These are phyloP conservation scores for Kappamyces sp. DNA, from an alignment of 192 early-diverging fungal species.

Conservation along the genomic window DNA sequence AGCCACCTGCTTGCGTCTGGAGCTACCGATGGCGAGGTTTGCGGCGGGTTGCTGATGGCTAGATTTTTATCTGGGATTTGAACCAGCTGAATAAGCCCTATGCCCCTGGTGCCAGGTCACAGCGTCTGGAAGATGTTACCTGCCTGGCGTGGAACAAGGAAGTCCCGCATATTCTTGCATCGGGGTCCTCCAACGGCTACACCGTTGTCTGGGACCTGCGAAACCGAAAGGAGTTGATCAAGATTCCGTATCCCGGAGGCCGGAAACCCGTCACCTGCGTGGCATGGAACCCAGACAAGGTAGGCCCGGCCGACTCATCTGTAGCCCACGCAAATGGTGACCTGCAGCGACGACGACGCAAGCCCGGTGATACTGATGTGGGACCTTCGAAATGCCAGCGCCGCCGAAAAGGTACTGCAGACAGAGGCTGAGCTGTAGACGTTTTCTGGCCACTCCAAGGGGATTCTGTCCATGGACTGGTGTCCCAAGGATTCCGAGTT, in stretches of 20 bases:
- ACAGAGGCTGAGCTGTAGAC: conserved; percentile 24
- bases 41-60: conserved; percentile 11
- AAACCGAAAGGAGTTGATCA: conserved; percentile 76
- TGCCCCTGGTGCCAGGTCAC: conserved; percentile 76
- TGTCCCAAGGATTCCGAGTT: conserved; percentile 90
- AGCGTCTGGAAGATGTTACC: conserved; percentile 83
- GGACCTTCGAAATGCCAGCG: conserved; percentile 93
- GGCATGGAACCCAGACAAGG: conserved; percentile 87
- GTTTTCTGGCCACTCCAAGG: conserved; percentile 81
- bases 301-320: conserved; percentile 25
- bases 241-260: conserved; percentile 57
- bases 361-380: conserved; percentile 85
- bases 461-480: conserved; percentile 90
- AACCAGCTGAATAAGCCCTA: conserved; percentile 81
- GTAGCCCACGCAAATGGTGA: conserved; percentile 87
- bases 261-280: conserved; percentile 74
- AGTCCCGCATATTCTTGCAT: conserved; percentile 88
- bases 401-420: conserved; percentile 64
- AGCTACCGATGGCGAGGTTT: conserved; percentile 84
- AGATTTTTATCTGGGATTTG: conserved; percentile 95
- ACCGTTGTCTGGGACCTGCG: conserved; percentile 96
- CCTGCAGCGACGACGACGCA: conserved; percentile 86
- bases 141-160: conserved; percentile 88
- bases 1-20: conserved; percentile 82
- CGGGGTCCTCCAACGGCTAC: conserved; percentile 81